Conservation (phyloP, 768 basidiomycete species). For the Phaffia tasmanica region DNA sequence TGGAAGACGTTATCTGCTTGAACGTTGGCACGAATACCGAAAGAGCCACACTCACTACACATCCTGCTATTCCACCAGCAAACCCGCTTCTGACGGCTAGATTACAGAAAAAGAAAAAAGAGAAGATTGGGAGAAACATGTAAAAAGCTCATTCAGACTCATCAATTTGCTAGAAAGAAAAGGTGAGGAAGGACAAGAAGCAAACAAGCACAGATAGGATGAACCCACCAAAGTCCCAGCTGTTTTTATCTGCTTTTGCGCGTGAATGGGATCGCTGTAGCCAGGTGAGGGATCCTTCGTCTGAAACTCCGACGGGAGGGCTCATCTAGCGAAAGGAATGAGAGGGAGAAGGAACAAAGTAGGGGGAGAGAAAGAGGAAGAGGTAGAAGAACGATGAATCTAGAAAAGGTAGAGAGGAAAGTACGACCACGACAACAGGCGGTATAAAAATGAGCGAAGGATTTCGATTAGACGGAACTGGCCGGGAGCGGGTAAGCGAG, state of each 20-base stretch:
- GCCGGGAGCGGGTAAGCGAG: too few relatives aligned
- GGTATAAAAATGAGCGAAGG: too few relatives aligned
- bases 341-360: not conserved
- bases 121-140: too few relatives aligned
- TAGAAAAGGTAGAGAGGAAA: too few relatives aligned
- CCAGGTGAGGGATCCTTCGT: constrained; percentile 1
- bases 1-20: constrained; percentile 24
- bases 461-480: too few relatives aligned
- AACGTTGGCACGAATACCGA: constrained; percentile 22
- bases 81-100: constrained; percentile 65
- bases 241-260: constrained; percentile 34
- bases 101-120: constrained; percentile 35
- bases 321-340: not conserved
- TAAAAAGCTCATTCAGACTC: too few relatives aligned
- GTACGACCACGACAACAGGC: too few relatives aligned
- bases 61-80: constrained; percentile 87
- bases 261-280: constrained; percentile 28
- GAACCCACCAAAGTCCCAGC: constrained; percentile 38
- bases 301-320: not conserved
- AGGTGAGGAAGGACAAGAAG: constrained; percentile 1
- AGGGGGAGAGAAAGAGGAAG: not conserved
- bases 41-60: constrained; percentile 54
- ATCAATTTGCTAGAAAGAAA: constrained; percentile 16
- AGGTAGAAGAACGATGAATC: too few relatives aligned
- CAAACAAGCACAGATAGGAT: not conserved